phyloP scores from a whole-genome alignment of 192 early-diverging fungal genomes.

The Entophlyctis luteolus region DNA sequence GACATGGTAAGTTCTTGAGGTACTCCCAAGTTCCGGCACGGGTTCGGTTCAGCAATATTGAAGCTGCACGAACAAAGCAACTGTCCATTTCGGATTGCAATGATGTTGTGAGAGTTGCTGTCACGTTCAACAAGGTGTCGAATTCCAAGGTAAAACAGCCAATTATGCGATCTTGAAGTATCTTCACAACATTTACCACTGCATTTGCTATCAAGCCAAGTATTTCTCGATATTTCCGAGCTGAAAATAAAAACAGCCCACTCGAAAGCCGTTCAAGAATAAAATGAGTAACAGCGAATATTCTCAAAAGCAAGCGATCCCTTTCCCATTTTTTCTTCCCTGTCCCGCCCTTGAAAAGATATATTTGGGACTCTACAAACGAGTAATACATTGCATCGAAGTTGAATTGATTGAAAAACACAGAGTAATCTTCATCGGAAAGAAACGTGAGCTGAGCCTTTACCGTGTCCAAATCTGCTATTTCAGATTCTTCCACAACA shows the following conservation, averaged over 20 bases:
- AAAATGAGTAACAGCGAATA: constrained; percentile 30
- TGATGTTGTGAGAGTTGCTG: constrained; percentile 5
- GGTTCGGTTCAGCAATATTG: constrained; percentile 16
- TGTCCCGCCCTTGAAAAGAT: not conserved
- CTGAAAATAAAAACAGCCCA: constrained; percentile 21
- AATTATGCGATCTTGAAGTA: constrained; percentile 13
- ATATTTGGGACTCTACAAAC: constrained; percentile 4
- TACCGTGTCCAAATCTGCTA: constrained; percentile 10
- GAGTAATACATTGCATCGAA: constrained; percentile 28
- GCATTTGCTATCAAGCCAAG: constrained; percentile 15
- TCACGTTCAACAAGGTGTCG: not conserved
- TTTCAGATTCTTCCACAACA: constrained; percentile 36
- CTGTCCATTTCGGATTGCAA: constrained; percentile 28
- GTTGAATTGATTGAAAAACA: constrained; percentile 34
- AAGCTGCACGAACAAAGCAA: constrained; percentile 22
- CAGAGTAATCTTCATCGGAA: constrained; percentile 31
- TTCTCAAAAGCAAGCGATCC: not conserved
- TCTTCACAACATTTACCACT: constrained; percentile 2
- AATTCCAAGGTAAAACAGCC: not conserved
- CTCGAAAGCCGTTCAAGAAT: constrained; percentile 8
- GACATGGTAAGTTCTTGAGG: constrained; percentile 14
- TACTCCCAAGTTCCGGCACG: constrained; percentile 24
- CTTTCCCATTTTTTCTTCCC: not conserved
- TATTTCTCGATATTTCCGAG: constrained; percentile 2
- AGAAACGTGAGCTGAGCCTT: constrained; percentile 18